phyloP scores from a whole-genome alignment of 2,329 filamentous ascomycete genomes.

The Hymenoscyphus fructigenus region DNA sequence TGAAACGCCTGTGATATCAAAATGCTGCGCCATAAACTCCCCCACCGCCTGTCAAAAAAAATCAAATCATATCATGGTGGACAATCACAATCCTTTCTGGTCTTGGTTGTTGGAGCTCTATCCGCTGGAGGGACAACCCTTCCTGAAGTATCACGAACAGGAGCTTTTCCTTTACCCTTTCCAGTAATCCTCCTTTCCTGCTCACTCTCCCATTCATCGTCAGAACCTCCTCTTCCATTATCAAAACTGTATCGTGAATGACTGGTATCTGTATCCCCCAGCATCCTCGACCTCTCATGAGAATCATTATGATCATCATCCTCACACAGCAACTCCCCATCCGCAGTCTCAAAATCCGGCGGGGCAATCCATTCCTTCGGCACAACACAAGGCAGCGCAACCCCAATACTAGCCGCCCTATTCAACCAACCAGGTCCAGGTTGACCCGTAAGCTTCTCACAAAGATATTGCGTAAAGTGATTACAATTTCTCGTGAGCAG shows the following conservation, averaged over 20 bases:
- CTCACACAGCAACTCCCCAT: slow-evolving; percentile 61
- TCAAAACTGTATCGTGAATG: slow-evolving; percentile 33
- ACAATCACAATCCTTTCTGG: slow-evolving; percentile 19
- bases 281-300: slow-evolving; percentile 59
- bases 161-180: slow-evolving; percentile 38
- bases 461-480: slow-evolving; percentile 79
- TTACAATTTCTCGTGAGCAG: slow-evolving; percentile 85
- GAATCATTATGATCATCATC: slow-evolving; percentile 46
- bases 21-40: slow-evolving; percentile 15
- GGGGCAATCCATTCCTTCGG: slow-evolving; percentile 79
- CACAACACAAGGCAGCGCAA: slow-evolving; percentile 78
- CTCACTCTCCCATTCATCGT: slow-evolving; percentile 47
- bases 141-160: slow-evolving; percentile 50
- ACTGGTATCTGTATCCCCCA: slow-evolving; percentile 40
- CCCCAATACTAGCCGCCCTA: slow-evolving; percentile 77
- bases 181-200: slow-evolving; percentile 42
- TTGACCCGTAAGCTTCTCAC: slow-evolving; percentile 68
- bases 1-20: slow-evolving; percentile 24
- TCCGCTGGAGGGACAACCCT: slow-evolving; percentile 53
- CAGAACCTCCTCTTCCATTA: slow-evolving; percentile 24
- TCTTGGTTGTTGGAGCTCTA: slow-evolving; percentile 44
- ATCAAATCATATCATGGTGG: slow-evolving; percentile 15
- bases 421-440: slow-evolving; percentile 76
- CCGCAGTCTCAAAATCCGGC: slow-evolving; percentile 71
- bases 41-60: slow-evolving; percentile 4